Evolutionary conservation across 768 basidiomycete species (phyloP), one percentile per base, ranked within the genome.

Genomic region (Harrya chromipes): DNA sequence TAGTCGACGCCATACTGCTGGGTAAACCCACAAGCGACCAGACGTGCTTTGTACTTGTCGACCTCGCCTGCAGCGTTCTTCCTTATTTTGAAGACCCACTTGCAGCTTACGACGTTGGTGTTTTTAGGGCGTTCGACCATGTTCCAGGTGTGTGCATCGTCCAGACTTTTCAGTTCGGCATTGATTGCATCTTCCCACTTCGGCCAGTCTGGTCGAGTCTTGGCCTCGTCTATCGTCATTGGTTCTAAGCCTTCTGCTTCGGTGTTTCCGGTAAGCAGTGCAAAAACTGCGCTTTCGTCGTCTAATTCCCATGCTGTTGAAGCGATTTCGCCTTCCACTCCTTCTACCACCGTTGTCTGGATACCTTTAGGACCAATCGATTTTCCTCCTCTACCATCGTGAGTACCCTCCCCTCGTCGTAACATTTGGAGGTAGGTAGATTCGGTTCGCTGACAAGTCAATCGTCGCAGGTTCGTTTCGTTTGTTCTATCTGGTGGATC

Each of bases 81-180:
- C 11, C 47, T 52, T 2, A 43, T 41, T 4, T 43, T 37, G 29
- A 52, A n/a, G n/a, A n/a, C n/a, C n/a, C n/a, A n/a, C n/a, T n/a
- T n/a, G n/a, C n/a, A n/a, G n/a, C n/a, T n/a, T n/a, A n/a, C n/a
- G n/a, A n/a, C n/a, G n/a, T n/a, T n/a, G n/a, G n/a, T n/a, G n/a
- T n/a, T n/a, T n/a, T n/a, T n/a, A n/a, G n/a, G n/a, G n/a, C n/a
- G n/a, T n/a, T n/a, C n/a, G n/a, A n/a, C n/a, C n/a, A n/a, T n/a
- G n/a, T n/a, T n/a, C n/a, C n/a, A n/a, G n/a, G n/a, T n/a, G n/a
- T n/a, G n/a, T n/a, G n/a, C n/a, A n/a, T n/a, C n/a, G n/a, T n/a
- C n/a, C n/a, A n/a, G n/a, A n/a, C n/a, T n/a, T n/a, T n/a, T n/a
- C n/a, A 52, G 17, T n/a, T 46, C 40, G 6, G 45, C 40, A 1